A percentile compares a stretch with the other conserved stretches of the same genome.
Conservation (phyloP, 2,329 filamentous ascomycete species). For the Rhexocercosporidium sp. region DNA sequence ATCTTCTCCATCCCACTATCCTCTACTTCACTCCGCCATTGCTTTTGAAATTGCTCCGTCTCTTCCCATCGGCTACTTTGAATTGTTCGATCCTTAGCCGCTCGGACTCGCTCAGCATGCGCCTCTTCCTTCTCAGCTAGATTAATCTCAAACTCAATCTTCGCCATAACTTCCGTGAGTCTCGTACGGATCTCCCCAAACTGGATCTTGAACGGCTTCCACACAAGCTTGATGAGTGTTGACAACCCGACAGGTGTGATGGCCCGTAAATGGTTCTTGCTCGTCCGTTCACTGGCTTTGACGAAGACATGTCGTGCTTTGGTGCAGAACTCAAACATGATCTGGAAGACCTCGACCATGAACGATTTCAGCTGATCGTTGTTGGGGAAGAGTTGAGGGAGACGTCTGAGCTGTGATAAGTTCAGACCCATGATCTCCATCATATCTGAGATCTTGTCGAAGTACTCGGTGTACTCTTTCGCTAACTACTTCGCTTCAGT, state of each 20-base stretch:
- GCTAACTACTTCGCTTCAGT: background rate
- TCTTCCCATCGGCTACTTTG: slow-evolving; percentile 8
- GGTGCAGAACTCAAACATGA: slow-evolving; percentile 8
- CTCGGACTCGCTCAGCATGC: background rate
- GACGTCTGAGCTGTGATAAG: slow-evolving; percentile 1
- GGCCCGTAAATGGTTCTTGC: slow-evolving; percentile 10
- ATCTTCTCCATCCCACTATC: slow-evolving; percentile 8
- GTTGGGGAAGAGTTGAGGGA: slow-evolving; percentile 5
- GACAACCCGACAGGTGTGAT: slow-evolving; percentile 3
- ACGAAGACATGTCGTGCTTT: slow-evolving; percentile 8
- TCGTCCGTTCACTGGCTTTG: slow-evolving; percentile 3
- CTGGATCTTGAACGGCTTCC: slow-evolving; percentile 11
- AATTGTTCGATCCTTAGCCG: background rate
- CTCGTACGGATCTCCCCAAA: slow-evolving; percentile 8
- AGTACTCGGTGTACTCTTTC: slow-evolving; percentile 3
- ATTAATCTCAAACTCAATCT: slow-evolving; percentile 13
- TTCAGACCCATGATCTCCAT: slow-evolving; percentile 12
- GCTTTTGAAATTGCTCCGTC: slow-evolving; percentile 5
- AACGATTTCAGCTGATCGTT: slow-evolving; percentile 6
- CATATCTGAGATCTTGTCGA: slow-evolving; percentile 14
- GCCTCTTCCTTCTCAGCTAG: slow-evolving; percentile 12
- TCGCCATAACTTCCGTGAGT: slow-evolving; percentile 5
- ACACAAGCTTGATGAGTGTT: slow-evolving; percentile 10
- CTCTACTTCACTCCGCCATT: background rate
- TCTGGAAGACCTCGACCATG: slow-evolving; percentile 14